Evolutionary conservation across 1,284 basidiomycete species (phyloP), one percentile per base, ranked within the genome.

Genomic region (Cryptococcus floricola): DNA sequence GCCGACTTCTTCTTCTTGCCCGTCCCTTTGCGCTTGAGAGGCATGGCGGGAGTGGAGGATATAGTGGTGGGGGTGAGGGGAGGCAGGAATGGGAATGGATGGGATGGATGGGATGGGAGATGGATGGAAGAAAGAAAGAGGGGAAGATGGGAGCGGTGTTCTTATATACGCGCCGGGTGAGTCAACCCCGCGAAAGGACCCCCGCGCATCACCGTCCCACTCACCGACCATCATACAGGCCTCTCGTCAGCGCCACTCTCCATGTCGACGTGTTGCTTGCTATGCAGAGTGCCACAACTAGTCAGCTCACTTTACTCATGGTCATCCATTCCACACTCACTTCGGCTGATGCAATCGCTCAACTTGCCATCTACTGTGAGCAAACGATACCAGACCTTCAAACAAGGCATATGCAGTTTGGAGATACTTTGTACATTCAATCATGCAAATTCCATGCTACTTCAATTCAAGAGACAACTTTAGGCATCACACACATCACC

Each of bases 401-500:
- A 10, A 34, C 16, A 6, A 9, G 7, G 19, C 16, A 16, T 8
- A 42, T 16, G 19, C 14, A 23, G 19, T 10, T n/a, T 42, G 19
- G 14, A 7, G 19, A 42, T n/a, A 42, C 19, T n/a, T n/a, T n/a
- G 19, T 42, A 42, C 16, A 42, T n/a, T 42, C 41, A 42, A 13
- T 23, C 41, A 42, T 23, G 41, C 41, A 42, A 42, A 42, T n/a
- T 42, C 41, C 41, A 42, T n/a, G 41, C 19, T 34, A 34, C 31
- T 42, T 42, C n/a, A 42, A n/a, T 42, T 42, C n/a, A 42, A n/a
- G 39, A 19, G 14, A 42, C n/a, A 42, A n/a, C 41, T n/a, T n/a
- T 42, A 42, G 14, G 14, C 16, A 23, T 42, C 41, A n/a, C 41
- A 42, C 41, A 10, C 41, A 13, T 42, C 55, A 74, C 72, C 72